Base-by-base conservation (phyloP, 1,139 yeast species). In the Geotrichum siamense region DNA sequence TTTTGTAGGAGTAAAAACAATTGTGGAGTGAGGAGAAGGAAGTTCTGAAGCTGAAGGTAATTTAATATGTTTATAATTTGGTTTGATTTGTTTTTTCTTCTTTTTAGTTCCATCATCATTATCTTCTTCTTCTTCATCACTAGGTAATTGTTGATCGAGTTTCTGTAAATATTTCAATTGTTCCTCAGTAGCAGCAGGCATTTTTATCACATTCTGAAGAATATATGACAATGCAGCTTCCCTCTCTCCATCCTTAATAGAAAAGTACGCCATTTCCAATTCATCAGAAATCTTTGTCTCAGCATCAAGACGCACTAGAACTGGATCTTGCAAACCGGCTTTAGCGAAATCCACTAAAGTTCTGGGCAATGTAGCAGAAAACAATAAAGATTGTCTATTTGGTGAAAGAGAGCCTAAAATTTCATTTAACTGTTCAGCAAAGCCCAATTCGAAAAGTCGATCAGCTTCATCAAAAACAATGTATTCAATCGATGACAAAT, bases 381-480 rank as follows among this genome's bases (percentile, higher is more conserved):
- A 93, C 51, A 93, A 70, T 41, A 91, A 69, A 0, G 96, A 82
- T 64, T 93, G 98, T 60, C 97, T 76, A 32, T 74, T 71, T 13
- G 86, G 64, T 0, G 97, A 95, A 49, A 91, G 72, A 0, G 93
- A 74, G 1, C 87, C 91, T 41, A 93, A 67, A 54, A 93, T 73
- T 62, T 91, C 97, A 58, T 85, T 86, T 59, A 93, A 72, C 61
- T 93, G 98, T 57, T 87, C 96, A 28, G 94, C 82, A 62, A 93
- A 93, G 45, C 98, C 97, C 83, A 89, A 82, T 66, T 93, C 99
- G 60, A 93, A 93, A 55, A 93, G 73, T 58, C 97, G 74, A 71
- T 93, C 99, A 29, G 98, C 98, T 70, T 93, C 99, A 68, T 93
- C 99, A 62, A 91, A 93, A 1, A 89, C 95, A 43, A 89, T 82